These are phyloP conservation scores for Dictyostelium brefeldianum DNA, from an alignment of 78 protist species.

Conservation along the genomic window DNA sequence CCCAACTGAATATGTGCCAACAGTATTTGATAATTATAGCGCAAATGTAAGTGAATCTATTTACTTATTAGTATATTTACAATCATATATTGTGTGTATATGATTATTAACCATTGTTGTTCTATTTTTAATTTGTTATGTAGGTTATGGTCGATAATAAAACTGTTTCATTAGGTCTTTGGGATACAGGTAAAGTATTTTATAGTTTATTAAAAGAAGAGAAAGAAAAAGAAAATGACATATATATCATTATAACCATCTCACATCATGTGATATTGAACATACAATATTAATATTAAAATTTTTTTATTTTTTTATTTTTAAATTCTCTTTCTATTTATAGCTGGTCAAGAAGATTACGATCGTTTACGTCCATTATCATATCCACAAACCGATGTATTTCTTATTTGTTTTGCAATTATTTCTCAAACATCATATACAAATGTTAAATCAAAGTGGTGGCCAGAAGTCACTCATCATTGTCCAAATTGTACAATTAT, in stretches of 20 bases:
- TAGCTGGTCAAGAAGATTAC: slow-evolving; percentile 94
- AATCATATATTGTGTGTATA: not conserved
- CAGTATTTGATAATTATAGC: slow-evolving; percentile 88
- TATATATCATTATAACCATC: no score
- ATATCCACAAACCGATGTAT: slow-evolving; percentile 91
- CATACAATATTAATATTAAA: no score
- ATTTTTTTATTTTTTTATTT: not conserved
- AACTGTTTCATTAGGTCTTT: slow-evolving; percentile 90
- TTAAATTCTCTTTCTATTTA: not conserved
- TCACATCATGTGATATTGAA: no score
- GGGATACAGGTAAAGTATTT: slow-evolving; percentile 93
- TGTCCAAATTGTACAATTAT: slow-evolving; percentile 91
- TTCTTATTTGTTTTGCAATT: slow-evolving; percentile 88
- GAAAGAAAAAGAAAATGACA: no score
- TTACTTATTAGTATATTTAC: no score
- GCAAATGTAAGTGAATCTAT: slow-evolving; percentile 9
- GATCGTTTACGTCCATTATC: slow-evolving; percentile 94
- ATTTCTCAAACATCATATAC: slow-evolving; percentile 89
- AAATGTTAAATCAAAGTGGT: slow-evolving; percentile 93
- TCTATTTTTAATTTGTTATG: not conserved
- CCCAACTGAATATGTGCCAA: slow-evolving; percentile 91
- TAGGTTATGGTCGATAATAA: slow-evolving; percentile 80
- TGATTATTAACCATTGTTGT: not conserved
- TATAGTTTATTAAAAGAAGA: not conserved
- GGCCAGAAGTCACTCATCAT: slow-evolving; percentile 94